Evolutionary conservation across 495 filamentous ascomycete genomes (phyloP).

Genomic region (Achaetomiella virescens): DNA sequence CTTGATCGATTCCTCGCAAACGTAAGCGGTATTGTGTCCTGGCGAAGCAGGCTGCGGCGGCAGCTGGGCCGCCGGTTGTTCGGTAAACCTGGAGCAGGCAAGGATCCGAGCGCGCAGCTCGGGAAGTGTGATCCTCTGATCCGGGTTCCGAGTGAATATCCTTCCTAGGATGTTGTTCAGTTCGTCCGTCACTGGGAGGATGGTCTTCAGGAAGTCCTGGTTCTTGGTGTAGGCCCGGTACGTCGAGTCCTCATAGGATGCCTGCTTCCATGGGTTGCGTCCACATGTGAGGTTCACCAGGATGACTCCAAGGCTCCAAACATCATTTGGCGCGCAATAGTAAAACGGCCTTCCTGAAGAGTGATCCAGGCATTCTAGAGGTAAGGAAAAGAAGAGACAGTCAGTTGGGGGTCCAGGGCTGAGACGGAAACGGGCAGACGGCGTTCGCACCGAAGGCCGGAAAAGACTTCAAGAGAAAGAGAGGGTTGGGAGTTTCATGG

Average conservation of each 20-base stretch:
- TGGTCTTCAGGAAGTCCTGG: conserved; percentile 81
- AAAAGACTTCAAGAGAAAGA: not conserved
- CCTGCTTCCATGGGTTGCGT: conserved; percentile 97
- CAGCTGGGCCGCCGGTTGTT: conserved; percentile 29
- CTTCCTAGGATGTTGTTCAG: conserved; percentile 81
- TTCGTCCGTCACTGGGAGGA: conserved; percentile 85
- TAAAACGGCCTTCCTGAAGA: conserved; percentile 78
- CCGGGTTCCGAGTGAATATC: conserved; percentile 85
- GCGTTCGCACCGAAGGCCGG: not conserved
- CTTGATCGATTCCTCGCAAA: conserved; percentile 38
- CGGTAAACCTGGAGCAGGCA: conserved; percentile 70
- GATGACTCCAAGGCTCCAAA: conserved; percentile 97
- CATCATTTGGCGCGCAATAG: conserved; percentile 87
- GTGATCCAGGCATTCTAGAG: conserved; percentile 84
- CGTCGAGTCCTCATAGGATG: conserved; percentile 86
- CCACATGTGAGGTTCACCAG: conserved; percentile 96
- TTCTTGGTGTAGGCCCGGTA: conserved; percentile 88
- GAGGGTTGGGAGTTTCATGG: not conserved
- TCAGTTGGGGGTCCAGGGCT: not conserved
- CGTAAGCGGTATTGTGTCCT: conserved; percentile 36
- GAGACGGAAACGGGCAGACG: not conserved
- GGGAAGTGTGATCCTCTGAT: conserved; percentile 74
- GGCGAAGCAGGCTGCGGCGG: conserved; percentile 35
- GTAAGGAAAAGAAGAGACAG: conserved; percentile 5
- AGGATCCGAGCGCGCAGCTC: conserved; percentile 74